Conservation (phyloP, 768 basidiomycete species). For the Kwoniella dejecticola region DNA sequence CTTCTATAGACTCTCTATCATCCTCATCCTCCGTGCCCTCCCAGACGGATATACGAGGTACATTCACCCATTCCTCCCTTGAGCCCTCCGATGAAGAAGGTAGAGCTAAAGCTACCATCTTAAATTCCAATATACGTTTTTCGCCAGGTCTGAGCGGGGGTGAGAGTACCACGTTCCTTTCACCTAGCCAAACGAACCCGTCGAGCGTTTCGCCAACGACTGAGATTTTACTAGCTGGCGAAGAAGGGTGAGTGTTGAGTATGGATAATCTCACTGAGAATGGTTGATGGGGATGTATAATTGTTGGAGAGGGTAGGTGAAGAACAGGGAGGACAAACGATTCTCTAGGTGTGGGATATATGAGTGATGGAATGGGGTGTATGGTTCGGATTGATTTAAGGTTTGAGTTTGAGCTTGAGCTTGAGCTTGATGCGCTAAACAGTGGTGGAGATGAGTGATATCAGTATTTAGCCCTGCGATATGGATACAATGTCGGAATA, state of each 20-base stretch:
- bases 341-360: conserved; percentile 62
- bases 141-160: conserved; percentile 71
- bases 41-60: conserved; percentile 36
- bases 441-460: no score
- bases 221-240: conserved; percentile 68
- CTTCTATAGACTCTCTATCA: conserved; percentile 25
- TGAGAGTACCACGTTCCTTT: conserved; percentile 65
- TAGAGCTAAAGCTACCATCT: conserved; percentile 32
- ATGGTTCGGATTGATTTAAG: conserved; percentile 58
- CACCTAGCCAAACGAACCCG: conserved; percentile 78
- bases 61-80: conserved; percentile 38
- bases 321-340: conserved; percentile 68
- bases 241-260: conserved; percentile 68
- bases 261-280: conserved; percentile 57
- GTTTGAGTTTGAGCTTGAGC: neutral
- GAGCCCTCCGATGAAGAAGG: conserved; percentile 1
- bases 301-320: conserved; percentile 60
- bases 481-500: no score
- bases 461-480: no score
- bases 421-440: no score
- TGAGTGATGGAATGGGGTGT: conserved; percentile 66
- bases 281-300: conserved; percentile 59
- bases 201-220: conserved; percentile 74
- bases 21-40: conserved; percentile 35
- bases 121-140: conserved; percentile 21